phyloP scores from a whole-genome alignment of 129 eudicot genomes.

The Flaveria linearis region DNA sequence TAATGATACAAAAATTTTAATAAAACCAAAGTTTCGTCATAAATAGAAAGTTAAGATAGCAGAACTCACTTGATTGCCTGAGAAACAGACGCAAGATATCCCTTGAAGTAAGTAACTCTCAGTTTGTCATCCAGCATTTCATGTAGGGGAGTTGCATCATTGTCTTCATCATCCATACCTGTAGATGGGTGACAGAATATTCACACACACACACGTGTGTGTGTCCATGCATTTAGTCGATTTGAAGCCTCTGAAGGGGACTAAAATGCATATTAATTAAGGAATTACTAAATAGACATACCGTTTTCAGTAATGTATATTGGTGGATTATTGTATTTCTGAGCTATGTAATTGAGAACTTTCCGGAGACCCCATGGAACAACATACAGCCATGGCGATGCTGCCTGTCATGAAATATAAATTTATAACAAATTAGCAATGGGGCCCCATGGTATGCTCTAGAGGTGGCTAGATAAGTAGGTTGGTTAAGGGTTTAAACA shows the following conservation, averaged over 20 bases:
- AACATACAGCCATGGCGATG: slow-evolving; percentile 82
- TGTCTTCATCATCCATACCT: slow-evolving; percentile 87
- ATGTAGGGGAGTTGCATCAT: slow-evolving; percentile 46
- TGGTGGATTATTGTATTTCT: slow-evolving; percentile 64
- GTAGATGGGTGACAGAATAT: slow-evolving; percentile 1
- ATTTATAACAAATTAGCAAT: slow-evolving; percentile 14
- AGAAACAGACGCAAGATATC: slow-evolving; percentile 62
- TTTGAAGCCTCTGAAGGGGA: background rate
- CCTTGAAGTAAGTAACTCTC: slow-evolving; percentile 67
- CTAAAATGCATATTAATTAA: background rate
- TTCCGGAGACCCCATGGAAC: slow-evolving; percentile 84
- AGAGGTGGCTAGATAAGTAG: background rate
- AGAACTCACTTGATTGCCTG: slow-evolving; percentile 60
- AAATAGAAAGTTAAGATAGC: background rate
- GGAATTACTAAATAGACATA: slow-evolving; percentile 29
- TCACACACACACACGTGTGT: background rate
- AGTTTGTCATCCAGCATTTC: slow-evolving; percentile 76
- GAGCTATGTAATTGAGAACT: slow-evolving; percentile 50
- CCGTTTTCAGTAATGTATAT: slow-evolving; percentile 78
- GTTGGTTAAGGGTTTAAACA: background rate
- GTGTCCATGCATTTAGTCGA: background rate
- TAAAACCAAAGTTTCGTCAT: background rate
- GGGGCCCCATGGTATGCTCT: background rate
- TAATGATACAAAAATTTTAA: too few species aligned
- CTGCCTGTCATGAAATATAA: slow-evolving; percentile 58